phyloP scores from a whole-genome alignment of 345 rosid species.

The Kandelia obovata region DNA sequence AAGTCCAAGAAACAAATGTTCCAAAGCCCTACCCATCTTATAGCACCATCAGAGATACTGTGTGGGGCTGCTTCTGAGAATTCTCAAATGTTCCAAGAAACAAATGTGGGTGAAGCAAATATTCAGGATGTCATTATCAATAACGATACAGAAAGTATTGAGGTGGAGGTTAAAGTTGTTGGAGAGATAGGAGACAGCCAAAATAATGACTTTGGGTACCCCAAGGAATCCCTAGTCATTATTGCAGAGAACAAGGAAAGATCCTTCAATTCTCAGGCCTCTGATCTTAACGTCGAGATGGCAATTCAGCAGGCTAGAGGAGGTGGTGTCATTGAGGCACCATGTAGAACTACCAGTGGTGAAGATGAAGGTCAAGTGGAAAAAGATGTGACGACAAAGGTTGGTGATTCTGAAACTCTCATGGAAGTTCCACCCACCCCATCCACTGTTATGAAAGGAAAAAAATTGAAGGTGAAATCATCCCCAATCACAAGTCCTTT shows the following conservation, averaged over 20 bases:
- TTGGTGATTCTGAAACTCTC: constrained; percentile 16
- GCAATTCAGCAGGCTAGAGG: constrained; percentile 32
- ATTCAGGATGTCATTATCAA: constrained; percentile 9
- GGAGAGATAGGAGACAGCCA: constrained; percentile 13
- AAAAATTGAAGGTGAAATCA: constrained; percentile 23
- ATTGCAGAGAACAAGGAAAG: constrained; percentile 25
- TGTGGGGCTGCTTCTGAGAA: constrained; percentile 17
- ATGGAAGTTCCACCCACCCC: constrained; percentile 8
- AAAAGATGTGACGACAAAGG: constrained; percentile 8
- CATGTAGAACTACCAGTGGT: constrained; percentile 23
- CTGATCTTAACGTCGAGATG: constrained; percentile 27
- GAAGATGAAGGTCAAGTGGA: constrained; percentile 14
- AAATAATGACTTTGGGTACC: constrained; percentile 14
- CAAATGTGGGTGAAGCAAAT: constrained; percentile 19
- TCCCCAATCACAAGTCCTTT: constrained; percentile 22
- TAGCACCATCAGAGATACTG: constrained; percentile 29
- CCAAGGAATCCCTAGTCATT: constrained; percentile 11
- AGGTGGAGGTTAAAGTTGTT: constrained; percentile 24
- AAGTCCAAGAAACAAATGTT: constrained; percentile 14
- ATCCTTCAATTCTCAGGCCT: constrained; percentile 28
- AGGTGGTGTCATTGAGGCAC: constrained; percentile 24
- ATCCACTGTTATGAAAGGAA: constrained; percentile 16
- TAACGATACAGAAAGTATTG: constrained; percentile 16
- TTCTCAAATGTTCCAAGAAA: constrained; percentile 38
- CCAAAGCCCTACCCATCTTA: constrained; percentile 22